Evolutionary conservation across 2,329 filamentous ascomycete genomes (phyloP), one percentile per base, ranked within the genome.

Genomic region (Fusarium sp.): DNA sequence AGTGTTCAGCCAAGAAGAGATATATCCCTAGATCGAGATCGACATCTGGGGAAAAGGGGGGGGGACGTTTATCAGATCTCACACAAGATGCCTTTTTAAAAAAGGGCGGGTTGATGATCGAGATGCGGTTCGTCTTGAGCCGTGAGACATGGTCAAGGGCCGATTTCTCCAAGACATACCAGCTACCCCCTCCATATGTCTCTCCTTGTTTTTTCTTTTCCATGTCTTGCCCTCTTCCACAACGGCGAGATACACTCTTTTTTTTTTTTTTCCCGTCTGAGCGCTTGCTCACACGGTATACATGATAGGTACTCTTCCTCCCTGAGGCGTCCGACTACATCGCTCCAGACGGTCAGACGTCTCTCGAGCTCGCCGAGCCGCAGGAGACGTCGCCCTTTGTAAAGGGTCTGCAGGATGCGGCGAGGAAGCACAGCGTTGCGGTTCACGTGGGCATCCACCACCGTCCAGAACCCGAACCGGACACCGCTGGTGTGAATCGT

Each of bases 281-380:
- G 27, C 29, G 42, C 20, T 64, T 72, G 66, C 64, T 77, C 64
- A 74, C 65, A 73, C 64, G 62, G 75, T 77, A 69, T 78, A 77
- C 45, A 18, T 37, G 10, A 27, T 71, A 93, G 89, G 90, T 93
- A 20, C 89, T 98, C 59, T 98, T 98, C 85, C 92, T 98, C 62
- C 96, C 96, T 14, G 96, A 98, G 87, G 96, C 96, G 27, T 91
- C 90, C 66, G 95, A 98, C 84, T 98, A 98, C 85, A 95, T 98
- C 77, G 93, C 91, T 22, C 86, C 88, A 2, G 91, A 90, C 1
- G 86, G 92, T 3, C 82, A 89, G 13, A 91, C 95, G 77, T 93
- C 92, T 0, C 83, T 95, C 10, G 87, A 89, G 6, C 90, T 98
- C 11, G 94, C 91, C 72, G 89, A 88, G 67, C 88, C 94, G 4